Conservation (phyloP, 495 filamentous ascomycete species). For the Penicillium simplicissimum region DNA sequence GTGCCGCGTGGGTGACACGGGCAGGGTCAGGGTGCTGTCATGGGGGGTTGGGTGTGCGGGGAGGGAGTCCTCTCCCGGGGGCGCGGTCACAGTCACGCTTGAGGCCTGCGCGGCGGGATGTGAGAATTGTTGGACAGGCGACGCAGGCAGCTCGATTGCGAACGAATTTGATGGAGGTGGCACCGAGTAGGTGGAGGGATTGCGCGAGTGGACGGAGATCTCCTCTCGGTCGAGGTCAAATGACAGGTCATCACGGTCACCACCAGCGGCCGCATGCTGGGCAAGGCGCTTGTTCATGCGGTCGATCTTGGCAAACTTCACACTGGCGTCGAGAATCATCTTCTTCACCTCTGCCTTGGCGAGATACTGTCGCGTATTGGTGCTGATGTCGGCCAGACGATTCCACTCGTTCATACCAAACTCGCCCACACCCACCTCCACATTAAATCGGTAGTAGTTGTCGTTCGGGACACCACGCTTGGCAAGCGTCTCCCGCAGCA, state of each 20-base stretch:
- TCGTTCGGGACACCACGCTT: slow-evolving; percentile 80
- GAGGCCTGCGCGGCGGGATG: slow-evolving; percentile 33
- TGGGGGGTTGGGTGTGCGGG: slow-evolving; percentile 38
- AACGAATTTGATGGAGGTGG: slow-evolving; percentile 46
- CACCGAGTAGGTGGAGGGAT: slow-evolving; percentile 28
- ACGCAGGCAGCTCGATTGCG: slow-evolving; percentile 67
- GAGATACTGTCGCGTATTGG: slow-evolving; percentile 85
- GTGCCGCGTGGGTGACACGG: slow-evolving; percentile 33
- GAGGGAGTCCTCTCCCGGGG: slow-evolving; percentile 31
- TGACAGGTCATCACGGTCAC: slow-evolving; percentile 27
- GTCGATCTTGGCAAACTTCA: slow-evolving; percentile 83
- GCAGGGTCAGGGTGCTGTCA: slow-evolving; percentile 21
- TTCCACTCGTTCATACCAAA: slow-evolving; percentile 99
- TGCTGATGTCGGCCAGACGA: slow-evolving; percentile 88
- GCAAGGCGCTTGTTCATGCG: slow-evolving; percentile 57
- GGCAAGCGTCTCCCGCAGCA: slow-evolving; percentile 73
- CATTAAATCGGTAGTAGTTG: slow-evolving; percentile 96
- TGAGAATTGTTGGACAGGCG: slow-evolving; percentile 39
- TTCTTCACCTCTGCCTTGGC: slow-evolving; percentile 66
- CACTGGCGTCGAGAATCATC: slow-evolving; percentile 72
- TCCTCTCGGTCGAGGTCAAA: slow-evolving; percentile 32
- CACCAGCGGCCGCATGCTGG: slow-evolving; percentile 41
- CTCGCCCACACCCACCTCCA: slow-evolving; percentile 95
- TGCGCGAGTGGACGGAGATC: slow-evolving; percentile 19
- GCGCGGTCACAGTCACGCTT: slow-evolving; percentile 28